phyloP scores from a whole-genome alignment of 2,329 filamentous ascomycete genomes.

The Diaporthe ampelina region DNA sequence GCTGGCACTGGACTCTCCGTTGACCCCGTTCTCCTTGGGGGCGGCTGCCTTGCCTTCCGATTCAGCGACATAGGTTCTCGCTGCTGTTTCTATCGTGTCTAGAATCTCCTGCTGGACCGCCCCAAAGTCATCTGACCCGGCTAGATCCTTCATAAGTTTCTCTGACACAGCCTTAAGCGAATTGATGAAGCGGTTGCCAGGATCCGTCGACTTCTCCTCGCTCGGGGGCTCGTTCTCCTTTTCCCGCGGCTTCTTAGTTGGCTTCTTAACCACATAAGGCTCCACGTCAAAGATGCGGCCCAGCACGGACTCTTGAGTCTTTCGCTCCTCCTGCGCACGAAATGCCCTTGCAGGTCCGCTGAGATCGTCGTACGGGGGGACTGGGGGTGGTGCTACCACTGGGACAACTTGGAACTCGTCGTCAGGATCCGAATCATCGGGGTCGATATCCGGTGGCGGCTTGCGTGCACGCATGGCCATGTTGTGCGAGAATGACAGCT shows the following conservation, averaged over 20 bases:
- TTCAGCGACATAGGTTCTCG: conserved; percentile 63
- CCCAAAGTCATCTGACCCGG: conserved; percentile 52
- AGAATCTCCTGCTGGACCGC: conserved; percentile 61
- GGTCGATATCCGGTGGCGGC: conserved; percentile 53
- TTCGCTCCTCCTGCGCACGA: conserved; percentile 66
- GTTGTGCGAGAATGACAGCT: conserved; percentile 70
- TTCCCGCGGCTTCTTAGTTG: conserved; percentile 47
- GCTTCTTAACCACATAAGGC: conserved; percentile 54
- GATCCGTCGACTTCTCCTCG: conserved; percentile 41
- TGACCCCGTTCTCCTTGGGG: conserved; percentile 37
- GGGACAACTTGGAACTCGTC: conserved; percentile 67
- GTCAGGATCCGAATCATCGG: conserved; percentile 63
- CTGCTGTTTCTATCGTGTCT: conserved; percentile 64
- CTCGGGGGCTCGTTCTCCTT: conserved; percentile 45
- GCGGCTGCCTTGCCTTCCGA: conserved; percentile 48
- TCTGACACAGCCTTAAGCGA: conserved; percentile 57
- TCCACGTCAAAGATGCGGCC: conserved; percentile 68
- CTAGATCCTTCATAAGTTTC: conserved; percentile 58
- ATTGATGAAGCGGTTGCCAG: conserved; percentile 53
- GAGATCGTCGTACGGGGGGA: conserved; percentile 52
- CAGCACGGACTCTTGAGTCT: conserved; percentile 66
- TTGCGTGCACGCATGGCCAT: conserved; percentile 64
- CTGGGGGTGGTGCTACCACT: conserved; percentile 43
- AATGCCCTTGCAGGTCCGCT: conserved; percentile 61
- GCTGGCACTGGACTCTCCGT: conserved; percentile 37